These are phyloP conservation scores for Alloteropsis semialata DNA, from an alignment of 176 grass and related monocot genomes.

Conservation along the genomic window DNA sequence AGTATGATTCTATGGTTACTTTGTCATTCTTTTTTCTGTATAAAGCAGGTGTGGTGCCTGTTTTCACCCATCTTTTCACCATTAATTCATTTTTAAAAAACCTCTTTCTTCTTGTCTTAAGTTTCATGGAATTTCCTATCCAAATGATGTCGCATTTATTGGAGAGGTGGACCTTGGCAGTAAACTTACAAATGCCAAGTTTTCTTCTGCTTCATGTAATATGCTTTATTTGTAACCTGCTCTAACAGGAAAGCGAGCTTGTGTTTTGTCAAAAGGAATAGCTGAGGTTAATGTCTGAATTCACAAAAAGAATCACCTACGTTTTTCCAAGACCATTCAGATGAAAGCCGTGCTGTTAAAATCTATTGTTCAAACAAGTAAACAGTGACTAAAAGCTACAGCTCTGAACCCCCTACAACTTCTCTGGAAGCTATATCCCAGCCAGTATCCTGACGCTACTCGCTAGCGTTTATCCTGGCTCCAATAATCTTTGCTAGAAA, in stretches of 20 bases:
- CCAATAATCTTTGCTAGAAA: neutral
- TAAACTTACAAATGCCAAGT: slow-evolving; percentile 76
- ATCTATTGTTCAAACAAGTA: neutral
- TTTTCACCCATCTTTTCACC: neutral
- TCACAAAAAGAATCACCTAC: neutral
- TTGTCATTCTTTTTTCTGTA: neutral
- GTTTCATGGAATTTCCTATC: slow-evolving; percentile 79
- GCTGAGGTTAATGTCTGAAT: neutral
- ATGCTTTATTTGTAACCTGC: neutral
- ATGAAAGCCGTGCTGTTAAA: neutral
- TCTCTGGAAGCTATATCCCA: neutral
- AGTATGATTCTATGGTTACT: neutral
- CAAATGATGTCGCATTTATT: slow-evolving; percentile 84
- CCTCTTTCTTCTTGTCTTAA: slow-evolving; percentile 36
- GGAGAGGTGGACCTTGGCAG: slow-evolving; percentile 78
- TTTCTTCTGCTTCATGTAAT: slow-evolving; percentile 9
- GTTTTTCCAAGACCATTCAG: neutral
- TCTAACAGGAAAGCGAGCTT: neutral
- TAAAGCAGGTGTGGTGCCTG: neutral
- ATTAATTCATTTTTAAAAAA: neutral
- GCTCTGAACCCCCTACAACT: neutral
- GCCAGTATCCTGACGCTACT: slow-evolving; percentile 7
- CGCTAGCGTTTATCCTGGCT: neutral
- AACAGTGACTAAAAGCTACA: neutral
- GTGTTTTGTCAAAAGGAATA: neutral